Evolutionary conservation across 1,284 basidiomycete species (phyloP).

Genomic region (Singerocomus inundabilis): DNA sequence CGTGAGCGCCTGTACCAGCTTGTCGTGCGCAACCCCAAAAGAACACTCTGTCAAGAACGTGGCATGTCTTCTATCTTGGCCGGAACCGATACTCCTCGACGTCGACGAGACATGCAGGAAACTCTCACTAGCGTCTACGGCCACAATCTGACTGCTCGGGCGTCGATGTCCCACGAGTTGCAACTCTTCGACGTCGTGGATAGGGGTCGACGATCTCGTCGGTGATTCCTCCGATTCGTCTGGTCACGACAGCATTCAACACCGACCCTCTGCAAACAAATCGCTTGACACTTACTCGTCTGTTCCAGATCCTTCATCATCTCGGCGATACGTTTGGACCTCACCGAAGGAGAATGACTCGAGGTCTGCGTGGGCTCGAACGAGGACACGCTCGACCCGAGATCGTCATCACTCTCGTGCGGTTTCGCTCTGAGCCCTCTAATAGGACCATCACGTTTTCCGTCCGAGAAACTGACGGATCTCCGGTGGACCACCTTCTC

Average conservation of each 20-base stretch:
- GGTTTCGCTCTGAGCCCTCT: constrained; percentile 51
- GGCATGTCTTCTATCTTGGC: constrained; percentile 47
- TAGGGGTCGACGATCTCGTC: constrained; percentile 55
- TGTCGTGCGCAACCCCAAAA: constrained; percentile 89
- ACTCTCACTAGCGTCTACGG: constrained; percentile 28
- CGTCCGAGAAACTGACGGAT: constrained; percentile 94
- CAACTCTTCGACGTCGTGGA: constrained; percentile 42
- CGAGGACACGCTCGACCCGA: constrained; percentile 31
- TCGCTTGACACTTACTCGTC: constrained; percentile 51
- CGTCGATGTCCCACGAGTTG: constrained; percentile 45
- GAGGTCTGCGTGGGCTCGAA: constrained; percentile 28
- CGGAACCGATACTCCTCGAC: constrained; percentile 38
- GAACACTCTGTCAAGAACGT: constrained; percentile 95
- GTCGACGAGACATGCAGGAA: constrained; percentile 48
- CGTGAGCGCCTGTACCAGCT: constrained; percentile 89
- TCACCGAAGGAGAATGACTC: constrained; percentile 53
- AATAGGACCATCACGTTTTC: constrained; percentile 82
- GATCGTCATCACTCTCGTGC: constrained; percentile 38
- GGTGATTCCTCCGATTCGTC: constrained; percentile 55
- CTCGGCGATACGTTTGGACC: constrained; percentile 77
- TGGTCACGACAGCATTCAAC: constrained; percentile 4
- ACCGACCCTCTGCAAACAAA: constrained; percentile 1
- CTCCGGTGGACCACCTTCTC: constrained; percentile 54
- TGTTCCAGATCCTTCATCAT: constrained; percentile 73
- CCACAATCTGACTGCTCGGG: constrained; percentile 33